These are phyloP conservation scores for Chlorella sp. DNA, from an alignment of 139 green algal genomes.

Conservation along the genomic window DNA sequence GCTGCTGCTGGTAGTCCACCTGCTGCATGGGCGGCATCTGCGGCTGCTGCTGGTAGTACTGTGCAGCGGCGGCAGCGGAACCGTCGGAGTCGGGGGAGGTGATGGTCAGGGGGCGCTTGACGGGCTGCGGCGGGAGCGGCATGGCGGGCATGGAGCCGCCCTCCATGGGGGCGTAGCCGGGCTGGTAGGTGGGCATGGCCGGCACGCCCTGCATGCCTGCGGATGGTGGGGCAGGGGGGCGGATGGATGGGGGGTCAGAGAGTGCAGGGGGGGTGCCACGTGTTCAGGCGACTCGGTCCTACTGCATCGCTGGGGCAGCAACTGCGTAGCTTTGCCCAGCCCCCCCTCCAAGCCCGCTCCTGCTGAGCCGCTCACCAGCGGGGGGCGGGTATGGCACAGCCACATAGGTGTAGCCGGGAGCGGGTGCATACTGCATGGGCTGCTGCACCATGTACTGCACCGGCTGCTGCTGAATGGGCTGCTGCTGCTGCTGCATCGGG, in stretches of 20 bases:
- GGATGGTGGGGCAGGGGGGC: background rate
- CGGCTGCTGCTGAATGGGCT: background rate
- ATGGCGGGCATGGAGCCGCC: slow-evolving; percentile 7
- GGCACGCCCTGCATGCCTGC: slow-evolving; percentile 20
- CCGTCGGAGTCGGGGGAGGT: slow-evolving; percentile 10
- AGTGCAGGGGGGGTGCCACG: too few species aligned
- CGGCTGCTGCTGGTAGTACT: background rate
- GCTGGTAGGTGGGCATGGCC: slow-evolving; percentile 23
- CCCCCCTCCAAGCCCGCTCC: background rate
- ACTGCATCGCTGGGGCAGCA: too few species aligned
- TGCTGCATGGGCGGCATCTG: background rate
- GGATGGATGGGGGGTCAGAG: background rate
- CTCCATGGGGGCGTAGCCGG: slow-evolving; percentile 22
- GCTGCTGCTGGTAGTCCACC: background rate
- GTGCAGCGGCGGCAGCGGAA: background rate
- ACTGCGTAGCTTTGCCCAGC: too few species aligned
- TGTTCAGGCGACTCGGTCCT: too few species aligned
- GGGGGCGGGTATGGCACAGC: slow-evolving; percentile 20
- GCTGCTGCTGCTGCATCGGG: background rate
- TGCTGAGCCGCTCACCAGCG: background rate
- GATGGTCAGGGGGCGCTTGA: slow-evolving; percentile 46
- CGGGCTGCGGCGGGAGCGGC: slow-evolving; percentile 22
- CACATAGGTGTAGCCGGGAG: slow-evolving; percentile 23
- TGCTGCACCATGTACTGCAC: slow-evolving; percentile 33
- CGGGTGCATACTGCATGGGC: slow-evolving; percentile 15